These are phyloP conservation scores for Tephrocybe sp. DNA, from an alignment of 768 basidiomycete genomes.

Conservation along the genomic window DNA sequence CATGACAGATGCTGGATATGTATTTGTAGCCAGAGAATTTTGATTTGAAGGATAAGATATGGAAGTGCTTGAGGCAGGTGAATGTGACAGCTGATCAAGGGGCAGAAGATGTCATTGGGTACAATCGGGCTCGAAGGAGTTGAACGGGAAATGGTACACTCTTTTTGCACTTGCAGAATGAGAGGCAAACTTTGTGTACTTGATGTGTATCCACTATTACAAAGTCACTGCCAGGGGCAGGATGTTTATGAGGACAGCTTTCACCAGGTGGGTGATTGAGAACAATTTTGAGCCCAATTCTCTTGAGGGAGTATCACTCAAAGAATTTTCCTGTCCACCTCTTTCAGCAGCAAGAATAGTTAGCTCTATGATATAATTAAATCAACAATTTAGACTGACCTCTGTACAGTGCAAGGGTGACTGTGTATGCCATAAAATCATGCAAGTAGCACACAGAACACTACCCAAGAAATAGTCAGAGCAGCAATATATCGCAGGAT, in stretches of 20 bases:
- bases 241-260: background rate
- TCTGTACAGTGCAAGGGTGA: background rate
- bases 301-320: background rate
- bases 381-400: background rate
- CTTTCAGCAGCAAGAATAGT: background rate
- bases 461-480: background rate
- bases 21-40: slow-evolving; percentile 12
- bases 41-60: slow-evolving; percentile 10
- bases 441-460: background rate
- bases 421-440: too few relatives aligned
- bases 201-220: background rate
- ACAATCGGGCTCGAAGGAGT: slow-evolving; percentile 6
- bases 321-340: slow-evolving; percentile 11
- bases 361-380: background rate
- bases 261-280: slow-evolving; percentile 15
- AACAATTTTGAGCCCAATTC: slow-evolving; percentile 22
- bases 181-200: slow-evolving; percentile 4
- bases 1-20: background rate
- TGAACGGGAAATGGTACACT: slow-evolving; percentile 4
- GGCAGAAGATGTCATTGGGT: background rate
- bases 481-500: background rate
- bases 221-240: background rate
- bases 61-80: slow-evolving; percentile 2
- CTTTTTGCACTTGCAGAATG: slow-evolving; percentile 8
- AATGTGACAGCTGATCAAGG: slow-evolving; percentile 10